Percentiles rank a stretch among this genome's conserved stretches.
phyloP scores from a whole-genome alignment of 2,329 filamentous ascomycete species.

The Cadophora gregata region DNA sequence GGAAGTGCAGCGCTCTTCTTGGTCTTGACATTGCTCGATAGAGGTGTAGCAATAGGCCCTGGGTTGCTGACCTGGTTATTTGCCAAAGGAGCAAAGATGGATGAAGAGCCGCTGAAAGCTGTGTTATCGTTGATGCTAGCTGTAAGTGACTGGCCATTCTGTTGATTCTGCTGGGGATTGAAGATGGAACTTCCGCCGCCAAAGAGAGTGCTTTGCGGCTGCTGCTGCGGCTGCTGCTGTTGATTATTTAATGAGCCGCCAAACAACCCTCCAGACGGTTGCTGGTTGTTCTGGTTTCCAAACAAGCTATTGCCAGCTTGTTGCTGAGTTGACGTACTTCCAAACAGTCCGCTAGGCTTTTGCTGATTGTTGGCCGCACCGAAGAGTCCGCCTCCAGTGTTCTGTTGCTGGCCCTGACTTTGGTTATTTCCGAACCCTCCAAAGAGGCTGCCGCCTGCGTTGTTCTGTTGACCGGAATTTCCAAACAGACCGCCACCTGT shows the following conservation, averaged over 20 bases:
- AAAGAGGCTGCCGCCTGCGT: slow-evolving; percentile 47
- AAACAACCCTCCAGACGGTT: slow-evolving; percentile 42
- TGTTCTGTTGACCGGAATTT: slow-evolving; percentile 43
- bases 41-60: slow-evolving; percentile 88
- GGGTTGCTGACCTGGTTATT: slow-evolving; percentile 70
- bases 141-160: slow-evolving; percentile 67
- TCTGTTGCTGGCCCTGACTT: slow-evolving; percentile 48
- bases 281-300: slow-evolving; percentile 45
- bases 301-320: slow-evolving; percentile 60
- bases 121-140: slow-evolving; percentile 83
- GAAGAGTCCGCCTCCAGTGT: slow-evolving; percentile 55
- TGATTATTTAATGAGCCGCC: slow-evolving; percentile 35
- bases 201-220: slow-evolving; percentile 65
- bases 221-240: slow-evolving; percentile 45
- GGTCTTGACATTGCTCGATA: slow-evolving; percentile 61
- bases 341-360: slow-evolving; percentile 61
- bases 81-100: slow-evolving; percentile 79
- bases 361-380: slow-evolving; percentile 57
- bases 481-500: slow-evolving; percentile 50
- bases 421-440: slow-evolving; percentile 47
- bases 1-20: slow-evolving; percentile 82
- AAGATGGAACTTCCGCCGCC: slow-evolving; percentile 66
- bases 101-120: slow-evolving; percentile 89
- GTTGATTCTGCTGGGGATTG: slow-evolving; percentile 60
- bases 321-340: slow-evolving; percentile 48